phyloP scores from a whole-genome alignment of 1,284 basidiomycete genomes.

The Somion occarium region DNA sequence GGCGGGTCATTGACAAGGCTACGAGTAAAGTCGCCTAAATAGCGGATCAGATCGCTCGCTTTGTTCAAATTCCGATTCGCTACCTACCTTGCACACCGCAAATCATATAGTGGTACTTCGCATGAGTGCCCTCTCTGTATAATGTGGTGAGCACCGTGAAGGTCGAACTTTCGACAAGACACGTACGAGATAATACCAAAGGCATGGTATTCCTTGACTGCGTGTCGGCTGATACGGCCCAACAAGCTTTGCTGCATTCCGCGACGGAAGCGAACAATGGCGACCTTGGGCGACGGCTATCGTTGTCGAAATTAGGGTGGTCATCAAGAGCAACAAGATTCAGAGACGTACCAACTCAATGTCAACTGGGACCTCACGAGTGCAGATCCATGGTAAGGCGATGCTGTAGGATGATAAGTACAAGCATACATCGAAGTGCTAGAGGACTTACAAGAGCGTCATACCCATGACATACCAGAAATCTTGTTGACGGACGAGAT shows the following conservation, averaged over 20 bases:
- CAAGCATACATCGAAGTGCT: too few species aligned
- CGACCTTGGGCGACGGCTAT: conserved; percentile 59
- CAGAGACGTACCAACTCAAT: conserved; percentile 59
- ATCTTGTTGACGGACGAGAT: conserved; percentile 61
- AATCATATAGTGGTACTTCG: conserved; percentile 73
- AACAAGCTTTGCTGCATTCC: conserved; percentile 63
- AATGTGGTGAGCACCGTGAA: not conserved
- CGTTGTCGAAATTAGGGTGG: not conserved
- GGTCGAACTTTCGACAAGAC: not conserved
- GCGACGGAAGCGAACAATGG: conserved; percentile 53
- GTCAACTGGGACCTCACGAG: conserved; percentile 67
- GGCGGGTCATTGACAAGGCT: conserved; percentile 67
- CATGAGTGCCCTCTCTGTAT: conserved; percentile 57
- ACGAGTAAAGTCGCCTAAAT: conserved; percentile 62
- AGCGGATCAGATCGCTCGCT: not conserved
- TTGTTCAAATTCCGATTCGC: too few species aligned
- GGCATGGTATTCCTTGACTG: conserved; percentile 60
- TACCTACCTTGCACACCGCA: conserved; percentile 65
- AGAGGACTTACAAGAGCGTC: conserved; percentile 61
- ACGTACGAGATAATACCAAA: conserved; percentile 55
- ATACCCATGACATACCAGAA: conserved; percentile 74
- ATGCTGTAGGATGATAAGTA: conserved; percentile 39
- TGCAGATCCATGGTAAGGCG: conserved; percentile 69
- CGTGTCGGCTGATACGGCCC: conserved; percentile 49
- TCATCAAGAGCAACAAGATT: not conserved